Conservation (phyloP, 176 grass and related monocot species). For the Cenchrus fungigraminus region DNA sequence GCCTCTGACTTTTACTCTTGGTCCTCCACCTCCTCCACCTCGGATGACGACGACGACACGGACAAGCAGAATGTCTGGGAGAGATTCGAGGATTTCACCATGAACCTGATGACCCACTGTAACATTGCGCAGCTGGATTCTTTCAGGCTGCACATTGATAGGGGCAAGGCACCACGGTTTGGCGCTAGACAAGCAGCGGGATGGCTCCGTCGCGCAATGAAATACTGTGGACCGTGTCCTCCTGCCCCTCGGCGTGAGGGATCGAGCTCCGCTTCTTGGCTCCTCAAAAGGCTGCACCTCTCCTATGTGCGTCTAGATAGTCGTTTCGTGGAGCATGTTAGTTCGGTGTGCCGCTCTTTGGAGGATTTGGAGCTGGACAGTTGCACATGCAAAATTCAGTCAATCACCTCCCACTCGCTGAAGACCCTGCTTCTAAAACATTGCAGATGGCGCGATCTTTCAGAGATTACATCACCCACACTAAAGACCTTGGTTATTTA, state of each 20-base stretch:
- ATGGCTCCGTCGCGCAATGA: constrained; percentile 31
- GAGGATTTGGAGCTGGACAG: background rate
- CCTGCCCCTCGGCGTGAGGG: background rate
- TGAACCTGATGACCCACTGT: background rate
- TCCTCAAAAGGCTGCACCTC: constrained; percentile 1
- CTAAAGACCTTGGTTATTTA: background rate
- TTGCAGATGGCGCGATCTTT: background rate
- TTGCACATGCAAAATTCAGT: background rate
- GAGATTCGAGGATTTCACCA: background rate
- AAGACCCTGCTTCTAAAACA: background rate
- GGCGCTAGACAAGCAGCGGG: too few species aligned
- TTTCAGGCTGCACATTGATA: background rate
- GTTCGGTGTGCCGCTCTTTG: background rate
- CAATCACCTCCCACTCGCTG: background rate
- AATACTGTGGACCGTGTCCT: background rate
- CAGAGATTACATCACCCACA: background rate
- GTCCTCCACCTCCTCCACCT: too few species aligned
- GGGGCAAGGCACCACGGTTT: background rate
- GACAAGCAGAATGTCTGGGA: too few species aligned
- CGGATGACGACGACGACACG: too few species aligned
- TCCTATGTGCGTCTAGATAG: background rate
- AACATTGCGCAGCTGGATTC: background rate
- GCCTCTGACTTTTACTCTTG: too few species aligned
- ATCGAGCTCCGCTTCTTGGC: background rate
- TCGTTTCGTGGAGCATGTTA: background rate